phyloP scores from a whole-genome alignment of 441 rosid genomes.

The Populus tomentosa region DNA sequence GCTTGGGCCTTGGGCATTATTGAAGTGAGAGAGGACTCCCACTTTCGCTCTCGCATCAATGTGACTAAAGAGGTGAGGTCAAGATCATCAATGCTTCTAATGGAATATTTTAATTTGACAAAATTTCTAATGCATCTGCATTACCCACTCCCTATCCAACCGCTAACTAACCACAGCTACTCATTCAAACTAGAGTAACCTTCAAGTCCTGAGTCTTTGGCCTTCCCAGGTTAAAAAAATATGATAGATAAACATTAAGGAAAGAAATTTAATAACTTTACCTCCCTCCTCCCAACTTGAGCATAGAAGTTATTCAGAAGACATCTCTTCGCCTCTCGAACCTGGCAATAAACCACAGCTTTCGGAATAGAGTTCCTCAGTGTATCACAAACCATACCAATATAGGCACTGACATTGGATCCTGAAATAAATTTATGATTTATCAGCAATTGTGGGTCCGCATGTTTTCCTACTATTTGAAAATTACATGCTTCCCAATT shows the following conservation, averaged over 20 bases:
- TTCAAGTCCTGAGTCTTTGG: neutral
- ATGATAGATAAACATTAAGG: conserved; percentile 3
- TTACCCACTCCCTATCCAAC: neutral
- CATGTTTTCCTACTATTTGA: neutral
- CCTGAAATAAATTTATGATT: conserved; percentile 42
- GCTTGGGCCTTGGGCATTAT: too few species aligned
- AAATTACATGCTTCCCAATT: neutral
- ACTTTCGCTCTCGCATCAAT: too few species aligned
- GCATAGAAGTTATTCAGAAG: conserved; percentile 80
- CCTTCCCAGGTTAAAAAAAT: neutral
- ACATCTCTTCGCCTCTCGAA: conserved; percentile 86
- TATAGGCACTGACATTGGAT: conserved; percentile 82
- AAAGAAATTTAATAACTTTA: conserved; percentile 24
- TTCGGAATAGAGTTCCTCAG: conserved; percentile 84
- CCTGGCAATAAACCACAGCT: conserved; percentile 97
- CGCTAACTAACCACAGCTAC: neutral
- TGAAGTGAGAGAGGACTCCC: too few species aligned
- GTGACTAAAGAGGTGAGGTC: too few species aligned
- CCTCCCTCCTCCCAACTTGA: conserved; percentile 95
- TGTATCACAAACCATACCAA: conserved; percentile 91
- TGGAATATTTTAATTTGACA: neutral
- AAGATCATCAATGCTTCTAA: neutral
- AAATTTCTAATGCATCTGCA: neutral
- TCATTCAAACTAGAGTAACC: neutral
- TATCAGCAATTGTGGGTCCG: conserved; percentile 1